Conservation (phyloP, 1,139 yeast species). For the Maudiozyma humilis region DNA sequence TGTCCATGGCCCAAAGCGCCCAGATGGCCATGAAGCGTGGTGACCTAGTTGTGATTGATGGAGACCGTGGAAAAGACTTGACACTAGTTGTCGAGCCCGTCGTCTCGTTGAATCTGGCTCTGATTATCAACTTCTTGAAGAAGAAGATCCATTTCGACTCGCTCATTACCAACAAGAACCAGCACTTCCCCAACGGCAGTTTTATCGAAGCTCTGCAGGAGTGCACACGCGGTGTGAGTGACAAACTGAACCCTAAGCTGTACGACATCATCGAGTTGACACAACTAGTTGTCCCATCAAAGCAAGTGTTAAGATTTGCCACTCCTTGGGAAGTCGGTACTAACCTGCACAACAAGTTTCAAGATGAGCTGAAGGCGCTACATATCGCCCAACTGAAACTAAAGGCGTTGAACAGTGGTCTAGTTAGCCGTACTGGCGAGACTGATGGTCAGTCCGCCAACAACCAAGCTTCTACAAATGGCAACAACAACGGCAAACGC, state of each 20-base stretch:
- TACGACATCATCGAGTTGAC: constrained; percentile 33
- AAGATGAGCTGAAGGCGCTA: constrained; percentile 42
- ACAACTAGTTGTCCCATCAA: constrained; percentile 39
- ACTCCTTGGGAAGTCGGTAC: constrained; percentile 34
- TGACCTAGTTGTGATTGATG: constrained; percentile 89
- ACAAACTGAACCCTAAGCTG: constrained; percentile 29
- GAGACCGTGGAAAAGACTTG: constrained; percentile 88
- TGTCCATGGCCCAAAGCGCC: constrained; percentile 55
- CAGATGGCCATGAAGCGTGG: constrained; percentile 51
- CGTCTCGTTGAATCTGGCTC: constrained; percentile 68
- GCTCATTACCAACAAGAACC: constrained; percentile 26
- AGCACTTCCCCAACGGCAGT: constrained; percentile 24
- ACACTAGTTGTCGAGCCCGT: constrained; percentile 68
- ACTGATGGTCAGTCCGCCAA: constrained; percentile 8
- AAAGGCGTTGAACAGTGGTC: constrained; percentile 25
- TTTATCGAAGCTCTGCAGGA: constrained; percentile 25
- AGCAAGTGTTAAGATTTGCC: constrained; percentile 58
- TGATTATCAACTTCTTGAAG: constrained; percentile 69
- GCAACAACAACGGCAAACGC: constrained; percentile 6
- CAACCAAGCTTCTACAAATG: constrained; percentile 4
- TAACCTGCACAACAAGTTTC: constrained; percentile 34
- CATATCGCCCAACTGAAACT: constrained; percentile 34
- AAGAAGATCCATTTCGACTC: constrained; percentile 42
- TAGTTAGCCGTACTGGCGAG: constrained; percentile 10
- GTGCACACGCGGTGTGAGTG: constrained; percentile 20